Evolutionary conservation across 257 asterid species (phyloP).

Genomic region (Anisodus tanguticus): DNA sequence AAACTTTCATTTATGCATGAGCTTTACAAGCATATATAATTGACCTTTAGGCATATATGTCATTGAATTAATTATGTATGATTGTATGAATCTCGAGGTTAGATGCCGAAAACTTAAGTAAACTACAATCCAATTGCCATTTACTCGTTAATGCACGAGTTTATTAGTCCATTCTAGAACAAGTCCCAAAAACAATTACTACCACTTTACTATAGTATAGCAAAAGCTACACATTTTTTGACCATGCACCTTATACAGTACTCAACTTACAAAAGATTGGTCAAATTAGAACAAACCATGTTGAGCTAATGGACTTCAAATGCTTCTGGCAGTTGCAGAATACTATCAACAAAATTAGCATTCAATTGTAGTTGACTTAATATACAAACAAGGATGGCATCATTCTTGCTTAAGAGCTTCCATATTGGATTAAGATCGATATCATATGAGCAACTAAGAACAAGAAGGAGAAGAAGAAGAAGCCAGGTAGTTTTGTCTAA

Average conservation of each 20-base stretch:
- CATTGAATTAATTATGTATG: too few species aligned
- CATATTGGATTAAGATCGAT: constrained; percentile 64
- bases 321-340: neutral
- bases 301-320: neutral
- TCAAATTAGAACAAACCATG: neutral
- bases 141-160: neutral
- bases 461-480: too few species aligned
- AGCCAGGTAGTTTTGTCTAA: too few species aligned
- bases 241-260: neutral
- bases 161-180: neutral
- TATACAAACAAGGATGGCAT: constrained; percentile 71
- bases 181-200: neutral
- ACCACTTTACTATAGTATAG: neutral
- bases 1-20: too few species aligned
- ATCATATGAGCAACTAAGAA: constrained; percentile 34
- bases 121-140: neutral
- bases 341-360: neutral
- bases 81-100: too few species aligned
- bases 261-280: neutral
- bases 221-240: too few species aligned
- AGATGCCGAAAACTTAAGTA: neutral
- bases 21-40: too few species aligned
- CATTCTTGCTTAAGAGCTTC: constrained; percentile 83
- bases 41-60: too few species aligned
- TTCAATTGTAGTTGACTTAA: constrained; percentile 47